These are phyloP conservation scores for Knufia fluminis DNA, from an alignment of 2,329 filamentous ascomycete genomes.

Conservation along the genomic window DNA sequence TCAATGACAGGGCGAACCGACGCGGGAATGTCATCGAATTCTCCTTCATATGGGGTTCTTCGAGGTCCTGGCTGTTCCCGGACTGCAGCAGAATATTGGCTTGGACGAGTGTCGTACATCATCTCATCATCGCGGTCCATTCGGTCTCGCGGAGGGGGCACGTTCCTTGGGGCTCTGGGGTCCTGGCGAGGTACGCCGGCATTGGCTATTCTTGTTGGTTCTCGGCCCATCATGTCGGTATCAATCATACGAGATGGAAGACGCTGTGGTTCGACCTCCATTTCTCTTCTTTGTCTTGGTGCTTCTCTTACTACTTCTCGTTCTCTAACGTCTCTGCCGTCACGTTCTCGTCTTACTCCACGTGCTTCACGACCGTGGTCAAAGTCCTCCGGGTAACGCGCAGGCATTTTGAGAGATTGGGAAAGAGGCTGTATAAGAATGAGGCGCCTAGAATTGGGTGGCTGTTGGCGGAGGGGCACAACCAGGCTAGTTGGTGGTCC, in stretches of 20 bases:
- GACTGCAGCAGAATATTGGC: not conserved
- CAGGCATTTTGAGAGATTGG: slow-evolving; percentile 14
- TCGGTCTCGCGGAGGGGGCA: slow-evolving; percentile 1
- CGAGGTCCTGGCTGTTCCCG: slow-evolving; percentile 5
- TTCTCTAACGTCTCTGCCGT: slow-evolving; percentile 9
- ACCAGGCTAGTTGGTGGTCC: not conserved
- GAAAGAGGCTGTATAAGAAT: slow-evolving; percentile 8
- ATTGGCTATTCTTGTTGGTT: slow-evolving; percentile 4
- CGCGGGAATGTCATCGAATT: slow-evolving; percentile 16
- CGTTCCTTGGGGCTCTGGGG: slow-evolving; percentile 13
- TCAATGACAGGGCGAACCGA: slow-evolving; percentile 20
- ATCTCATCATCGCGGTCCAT: slow-evolving; percentile 9
- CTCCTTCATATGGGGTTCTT: slow-evolving; percentile 17
- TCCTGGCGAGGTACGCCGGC: slow-evolving; percentile 8
- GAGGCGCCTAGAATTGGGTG: not conserved
- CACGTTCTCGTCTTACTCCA: slow-evolving; percentile 16
- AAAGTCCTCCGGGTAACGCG: slow-evolving; percentile 17
- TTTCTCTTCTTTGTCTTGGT: not conserved
- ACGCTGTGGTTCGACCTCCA: slow-evolving; percentile 5
- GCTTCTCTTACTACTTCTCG: slow-evolving; percentile 3
- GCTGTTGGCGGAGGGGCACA: not conserved
- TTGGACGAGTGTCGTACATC: slow-evolving; percentile 7
- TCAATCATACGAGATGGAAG: not conserved
- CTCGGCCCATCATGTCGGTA: slow-evolving; percentile 1
- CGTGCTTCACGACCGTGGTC: slow-evolving; percentile 16